A percentile compares a stretch with the other conserved stretches of the same genome.
Evolutionary conservation across 352 stramenopile species (phyloP).

Genomic region (Hyaloperonospora arabidopsidis): DNA sequence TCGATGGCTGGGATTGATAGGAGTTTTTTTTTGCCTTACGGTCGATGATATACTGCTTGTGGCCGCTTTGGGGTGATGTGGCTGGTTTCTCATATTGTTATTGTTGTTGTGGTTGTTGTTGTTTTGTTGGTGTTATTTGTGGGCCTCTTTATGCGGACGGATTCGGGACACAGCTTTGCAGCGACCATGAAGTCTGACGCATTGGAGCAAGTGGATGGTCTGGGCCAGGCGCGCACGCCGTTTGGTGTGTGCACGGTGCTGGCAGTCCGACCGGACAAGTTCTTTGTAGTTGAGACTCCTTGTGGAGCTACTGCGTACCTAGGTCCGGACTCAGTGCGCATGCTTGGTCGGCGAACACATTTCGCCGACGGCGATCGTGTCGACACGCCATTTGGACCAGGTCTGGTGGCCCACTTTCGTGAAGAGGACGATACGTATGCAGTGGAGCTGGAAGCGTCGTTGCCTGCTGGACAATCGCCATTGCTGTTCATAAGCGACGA

Average conservation of each 20-base stretch:
- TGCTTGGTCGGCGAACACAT: conserved; percentile 45
- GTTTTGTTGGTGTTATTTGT: conserved; percentile 11
- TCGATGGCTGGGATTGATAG: too few species aligned
- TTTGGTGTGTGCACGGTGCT: conserved; percentile 44
- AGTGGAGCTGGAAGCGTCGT: conserved; percentile 35
- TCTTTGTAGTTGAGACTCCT: conserved; percentile 47
- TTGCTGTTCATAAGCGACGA: conserved; percentile 43
- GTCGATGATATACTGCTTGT: not conserved
- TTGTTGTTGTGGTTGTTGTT: conserved; percentile 9
- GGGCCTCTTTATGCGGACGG: conserved; percentile 6
- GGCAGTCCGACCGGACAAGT: conserved; percentile 43
- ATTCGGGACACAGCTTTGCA: conserved; percentile 18
- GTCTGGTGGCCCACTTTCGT: conserved; percentile 39
- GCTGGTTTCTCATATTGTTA: conserved; percentile 23
- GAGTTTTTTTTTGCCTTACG: conserved; percentile 12
- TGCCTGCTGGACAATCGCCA: conserved; percentile 21
- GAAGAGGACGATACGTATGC: conserved; percentile 55
- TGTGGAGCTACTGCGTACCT: conserved; percentile 44
- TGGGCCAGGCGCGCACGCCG: conserved; percentile 42
- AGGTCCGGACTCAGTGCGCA: conserved; percentile 37
- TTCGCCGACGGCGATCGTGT: conserved; percentile 44
- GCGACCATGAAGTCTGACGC: conserved; percentile 22
- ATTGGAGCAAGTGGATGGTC: conserved; percentile 12
- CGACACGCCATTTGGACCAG: conserved; percentile 44
- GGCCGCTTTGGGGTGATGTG: not conserved